Conservation (phyloP, 441 rosid genomes). For the Populus hybrid region DNA sequence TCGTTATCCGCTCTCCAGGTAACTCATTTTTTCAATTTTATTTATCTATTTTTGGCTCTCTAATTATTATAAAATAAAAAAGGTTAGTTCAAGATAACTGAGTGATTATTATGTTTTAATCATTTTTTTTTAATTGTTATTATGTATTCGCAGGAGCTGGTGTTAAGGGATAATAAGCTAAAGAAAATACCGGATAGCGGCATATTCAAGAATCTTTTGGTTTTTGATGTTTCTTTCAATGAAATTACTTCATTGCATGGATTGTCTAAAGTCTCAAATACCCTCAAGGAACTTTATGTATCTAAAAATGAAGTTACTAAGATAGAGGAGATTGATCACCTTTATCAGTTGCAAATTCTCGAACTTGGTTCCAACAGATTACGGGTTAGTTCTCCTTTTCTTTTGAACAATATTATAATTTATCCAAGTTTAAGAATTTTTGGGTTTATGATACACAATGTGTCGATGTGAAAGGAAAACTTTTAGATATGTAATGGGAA, state of each 20-base stretch:
- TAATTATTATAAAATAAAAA: not conserved
- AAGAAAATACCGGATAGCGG: slow-evolving; percentile 62
- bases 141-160: slow-evolving; percentile 56
- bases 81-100: not conserved
- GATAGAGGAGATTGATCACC: slow-evolving; percentile 86
- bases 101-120: not conserved
- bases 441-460: not conserved
- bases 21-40: not conserved
- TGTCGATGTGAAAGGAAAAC: not conserved
- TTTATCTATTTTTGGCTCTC: not conserved
- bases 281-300: slow-evolving; percentile 82
- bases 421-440: not conserved
- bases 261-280: slow-evolving; percentile 57
- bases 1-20: slow-evolving; percentile 80
- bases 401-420: not conserved
- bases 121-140: too few relatives aligned
- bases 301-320: slow-evolving; percentile 84
- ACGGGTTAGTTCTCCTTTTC: slow-evolving; percentile 46
- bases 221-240: slow-evolving; percentile 88
- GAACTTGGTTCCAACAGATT: slow-evolving; percentile 94
- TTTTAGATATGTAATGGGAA: not conserved
- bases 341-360: slow-evolving; percentile 73
- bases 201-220: slow-evolving; percentile 73
- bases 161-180: slow-evolving; percentile 85
- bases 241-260: slow-evolving; percentile 71